Evolutionary conservation across 257 asterid genomes (phyloP).

Genomic region (Solanum medicagineum): DNA sequence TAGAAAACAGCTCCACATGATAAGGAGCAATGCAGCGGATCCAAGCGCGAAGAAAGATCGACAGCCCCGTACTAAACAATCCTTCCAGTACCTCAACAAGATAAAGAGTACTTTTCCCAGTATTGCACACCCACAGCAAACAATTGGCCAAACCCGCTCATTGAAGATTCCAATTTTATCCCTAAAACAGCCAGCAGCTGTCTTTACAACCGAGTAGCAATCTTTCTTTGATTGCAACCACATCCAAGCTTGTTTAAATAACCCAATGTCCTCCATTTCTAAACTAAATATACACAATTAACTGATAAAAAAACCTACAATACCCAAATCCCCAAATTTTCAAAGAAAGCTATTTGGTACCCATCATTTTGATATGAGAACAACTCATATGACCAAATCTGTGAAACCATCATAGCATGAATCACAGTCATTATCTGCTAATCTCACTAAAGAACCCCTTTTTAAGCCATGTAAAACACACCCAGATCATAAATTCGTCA

Average conservation of each 20-base stretch:
- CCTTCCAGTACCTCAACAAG: slow-evolving; percentile 65
- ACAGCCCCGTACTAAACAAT: slow-evolving; percentile 52
- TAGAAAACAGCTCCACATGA: slow-evolving; percentile 97
- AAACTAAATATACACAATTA: not conserved
- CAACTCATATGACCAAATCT: slow-evolving; percentile 13
- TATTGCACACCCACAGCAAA: slow-evolving; percentile 69
- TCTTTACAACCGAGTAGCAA: slow-evolving; percentile 54
- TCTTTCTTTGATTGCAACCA: slow-evolving; percentile 79
- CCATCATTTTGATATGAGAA: slow-evolving; percentile 10
- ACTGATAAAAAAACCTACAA: not conserved
- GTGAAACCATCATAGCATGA: slow-evolving; percentile 4
- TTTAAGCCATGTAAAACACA: slow-evolving; percentile 9
- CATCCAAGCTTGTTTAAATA: slow-evolving; percentile 81
- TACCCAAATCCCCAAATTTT: not conserved
- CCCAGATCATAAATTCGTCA: slow-evolving; percentile 16
- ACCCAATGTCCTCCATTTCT: slow-evolving; percentile 92
- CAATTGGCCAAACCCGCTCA: slow-evolving; percentile 94
- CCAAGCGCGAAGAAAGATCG: slow-evolving; percentile 68
- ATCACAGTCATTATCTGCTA: slow-evolving; percentile 8
- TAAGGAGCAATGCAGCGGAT: slow-evolving; percentile 78
- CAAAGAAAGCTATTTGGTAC: slow-evolving; percentile 2
- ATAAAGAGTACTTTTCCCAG: slow-evolving; percentile 41
- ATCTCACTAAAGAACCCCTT: slow-evolving; percentile 7
- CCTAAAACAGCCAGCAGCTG: slow-evolving; percentile 40
- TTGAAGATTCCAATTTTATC: slow-evolving; percentile 60